Conservation (phyloP, 495 filamentous ascomycete species). For the Penicillium pulvis region DNA sequence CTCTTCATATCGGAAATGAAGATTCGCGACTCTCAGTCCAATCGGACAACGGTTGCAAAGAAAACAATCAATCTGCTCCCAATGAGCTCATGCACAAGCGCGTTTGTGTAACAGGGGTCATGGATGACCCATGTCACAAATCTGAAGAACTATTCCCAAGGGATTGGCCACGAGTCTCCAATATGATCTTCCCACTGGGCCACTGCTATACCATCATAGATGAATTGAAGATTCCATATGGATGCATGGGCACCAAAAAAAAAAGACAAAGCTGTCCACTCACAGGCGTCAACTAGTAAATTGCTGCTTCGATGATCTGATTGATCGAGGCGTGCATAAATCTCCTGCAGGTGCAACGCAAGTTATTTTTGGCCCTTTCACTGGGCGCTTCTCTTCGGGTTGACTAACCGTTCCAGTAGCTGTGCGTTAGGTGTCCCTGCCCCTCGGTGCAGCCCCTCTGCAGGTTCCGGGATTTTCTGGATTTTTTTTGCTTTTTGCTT, state of each 20-base stretch:
- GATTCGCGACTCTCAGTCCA: neutral
- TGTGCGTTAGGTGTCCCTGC: conserved; percentile 13
- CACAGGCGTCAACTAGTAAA: conserved; percentile 9
- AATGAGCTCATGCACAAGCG: neutral
- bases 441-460: conserved; percentile 22
- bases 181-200: neutral
- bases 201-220: neutral
- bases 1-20: conserved; percentile 1
- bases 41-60: neutral
- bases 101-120: conserved; percentile 5
- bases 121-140: neutral
- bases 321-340: conserved; percentile 30
- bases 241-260: conserved; percentile 7
- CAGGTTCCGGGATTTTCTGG: conserved; percentile 11
- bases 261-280: conserved; percentile 12
- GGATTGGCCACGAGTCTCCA: conserved; percentile 1
- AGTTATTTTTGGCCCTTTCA: conserved; percentile 33
- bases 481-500: conserved; percentile 1
- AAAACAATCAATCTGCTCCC: neutral
- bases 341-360: conserved; percentile 29
- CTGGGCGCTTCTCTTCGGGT: conserved; percentile 23
- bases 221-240: conserved; percentile 5
- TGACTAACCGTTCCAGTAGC: conserved; percentile 14
- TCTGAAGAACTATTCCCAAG: neutral
- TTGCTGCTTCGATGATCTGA: conserved; percentile 13